phyloP scores from a whole-genome alignment of 2,329 filamentous ascomycete species.

The Claviceps pusilla region DNA sequence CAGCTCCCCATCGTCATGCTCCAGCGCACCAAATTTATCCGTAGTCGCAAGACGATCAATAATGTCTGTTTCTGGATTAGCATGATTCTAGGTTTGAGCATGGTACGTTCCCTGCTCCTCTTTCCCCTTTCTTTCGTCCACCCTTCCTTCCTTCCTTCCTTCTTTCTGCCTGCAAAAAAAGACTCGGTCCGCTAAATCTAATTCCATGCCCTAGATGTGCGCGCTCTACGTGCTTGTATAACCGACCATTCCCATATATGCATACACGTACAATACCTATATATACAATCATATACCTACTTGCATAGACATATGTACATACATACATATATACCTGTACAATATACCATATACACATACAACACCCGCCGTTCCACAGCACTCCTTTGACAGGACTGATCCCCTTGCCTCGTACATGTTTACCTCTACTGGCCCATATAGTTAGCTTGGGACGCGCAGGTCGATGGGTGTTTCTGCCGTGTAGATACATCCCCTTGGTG shows the following conservation, averaged over 20 bases:
- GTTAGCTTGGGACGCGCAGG: too few relatives aligned
- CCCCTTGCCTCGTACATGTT: too few relatives aligned
- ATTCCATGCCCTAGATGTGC: conserved; percentile 27
- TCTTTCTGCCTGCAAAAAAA: not conserved
- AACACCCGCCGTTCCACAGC: too few relatives aligned
- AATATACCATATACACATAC: too few relatives aligned
- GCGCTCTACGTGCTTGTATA: conserved; percentile 38
- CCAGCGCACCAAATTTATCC: conserved; percentile 65
- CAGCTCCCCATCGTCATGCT: conserved; percentile 91
- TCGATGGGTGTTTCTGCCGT: too few relatives aligned
- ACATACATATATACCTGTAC: too few relatives aligned
- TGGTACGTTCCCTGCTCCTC: conserved; percentile 40
- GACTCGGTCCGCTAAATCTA: conserved; percentile 4
- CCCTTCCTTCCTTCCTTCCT: not conserved
- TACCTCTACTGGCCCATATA: too few relatives aligned
- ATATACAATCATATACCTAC: not conserved
- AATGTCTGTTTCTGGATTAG: conserved; percentile 84
- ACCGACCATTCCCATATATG: not conserved
- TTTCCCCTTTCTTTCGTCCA: not conserved
- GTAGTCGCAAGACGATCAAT: conserved; percentile 62
- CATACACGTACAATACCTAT: not conserved
- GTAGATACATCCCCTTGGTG: too few relatives aligned
- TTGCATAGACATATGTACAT: not conserved
- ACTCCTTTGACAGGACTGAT: too few relatives aligned
- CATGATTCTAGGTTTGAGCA: conserved; percentile 72